Base-by-base conservation (phyloP, 345 rosid species). In the Viola odorata region DNA sequence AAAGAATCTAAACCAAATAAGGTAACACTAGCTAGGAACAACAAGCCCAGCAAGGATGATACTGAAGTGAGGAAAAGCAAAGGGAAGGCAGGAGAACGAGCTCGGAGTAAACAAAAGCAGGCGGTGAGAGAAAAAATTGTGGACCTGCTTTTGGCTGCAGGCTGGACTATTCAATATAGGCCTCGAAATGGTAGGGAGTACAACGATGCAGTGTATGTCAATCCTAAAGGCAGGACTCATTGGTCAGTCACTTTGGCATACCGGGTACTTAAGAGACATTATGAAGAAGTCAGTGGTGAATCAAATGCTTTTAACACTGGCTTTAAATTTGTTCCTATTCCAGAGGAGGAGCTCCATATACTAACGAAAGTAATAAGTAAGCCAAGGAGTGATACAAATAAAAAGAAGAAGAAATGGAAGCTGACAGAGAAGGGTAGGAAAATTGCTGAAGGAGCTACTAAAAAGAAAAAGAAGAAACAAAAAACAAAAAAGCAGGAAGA, bases 221-320 rank as follows among this genome's bases (percentile, higher is more conserved):
- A 84, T 80, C 97, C 95, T 58, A 80, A 81, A 64, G 97, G 97
- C 56, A 90, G 73, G 72, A 87, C 97, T 65, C 96, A 89, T 75
- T 92, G 98, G 98, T 92, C 98, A 48, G 77, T 87, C 65, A 92
- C 98, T 51, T 67, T 75, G 79, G 98, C 98, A 37, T 92, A 92
- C 78, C 78, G 76, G 39, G 64, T 71, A 62, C 88, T 89, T 36
- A 87, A 83, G 78, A 17, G 40, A 50, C 73, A 79, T 42, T 69
- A 70, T 74, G 89, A 89, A 76, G 63, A 59, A 39, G 73, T 50
- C 37, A 72, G 51, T 67, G 68, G 32, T 65, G 75, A 66, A 67
- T 78, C 77, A 60, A 62, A 62, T 14, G 59, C 70, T 62, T 57
- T 73, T 57, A 77, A 76, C n/a, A 13, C 63, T 55, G 85, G 84